These are phyloP conservation scores for Guyanaporus albipodus DNA, from an alignment of 768 basidiomycete species.

Conservation along the genomic window DNA sequence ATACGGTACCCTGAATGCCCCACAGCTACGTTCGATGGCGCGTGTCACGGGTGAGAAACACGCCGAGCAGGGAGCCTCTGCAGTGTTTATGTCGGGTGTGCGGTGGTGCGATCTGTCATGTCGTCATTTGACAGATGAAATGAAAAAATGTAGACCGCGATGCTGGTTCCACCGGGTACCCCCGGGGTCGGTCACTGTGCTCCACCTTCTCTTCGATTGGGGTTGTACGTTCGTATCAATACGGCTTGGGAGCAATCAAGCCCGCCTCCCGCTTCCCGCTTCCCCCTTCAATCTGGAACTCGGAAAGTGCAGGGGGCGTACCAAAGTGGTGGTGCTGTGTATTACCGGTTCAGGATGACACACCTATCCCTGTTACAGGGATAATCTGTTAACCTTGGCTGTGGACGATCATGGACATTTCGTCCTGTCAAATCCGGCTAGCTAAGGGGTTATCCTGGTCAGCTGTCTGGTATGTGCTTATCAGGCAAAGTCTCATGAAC, in stretches of 20 bases:
- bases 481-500: constrained; percentile 10
- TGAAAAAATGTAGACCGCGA: no score
- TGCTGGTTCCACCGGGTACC: no score
- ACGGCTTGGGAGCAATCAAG: constrained; percentile 1
- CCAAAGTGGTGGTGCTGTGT: neutral
- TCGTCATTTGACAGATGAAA: constrained; percentile 12
- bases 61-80: neutral
- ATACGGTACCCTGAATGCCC: neutral
- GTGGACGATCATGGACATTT: neutral
- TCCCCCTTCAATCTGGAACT: neutral
- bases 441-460: constrained; percentile 24
- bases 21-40: neutral
- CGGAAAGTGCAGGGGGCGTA: neutral
- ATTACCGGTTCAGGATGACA: constrained; percentile 7
- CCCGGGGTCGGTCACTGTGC: neutral
- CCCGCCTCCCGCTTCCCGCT: neutral
- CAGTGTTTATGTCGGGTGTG: neutral
- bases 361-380: neutral
- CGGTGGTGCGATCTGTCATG: constrained; percentile 1
- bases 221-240: neutral
- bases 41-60: neutral
- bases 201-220: neutral
- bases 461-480: constrained; percentile 23
- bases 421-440: constrained; percentile 9
- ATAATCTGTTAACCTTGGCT: constrained; percentile 14